A percentile compares a stretch with the other conserved stretches of the same genome.
Conservation (phyloP, 2,329 filamentous ascomycete genomes). For the Drechslerella coelobrocha region DNA sequence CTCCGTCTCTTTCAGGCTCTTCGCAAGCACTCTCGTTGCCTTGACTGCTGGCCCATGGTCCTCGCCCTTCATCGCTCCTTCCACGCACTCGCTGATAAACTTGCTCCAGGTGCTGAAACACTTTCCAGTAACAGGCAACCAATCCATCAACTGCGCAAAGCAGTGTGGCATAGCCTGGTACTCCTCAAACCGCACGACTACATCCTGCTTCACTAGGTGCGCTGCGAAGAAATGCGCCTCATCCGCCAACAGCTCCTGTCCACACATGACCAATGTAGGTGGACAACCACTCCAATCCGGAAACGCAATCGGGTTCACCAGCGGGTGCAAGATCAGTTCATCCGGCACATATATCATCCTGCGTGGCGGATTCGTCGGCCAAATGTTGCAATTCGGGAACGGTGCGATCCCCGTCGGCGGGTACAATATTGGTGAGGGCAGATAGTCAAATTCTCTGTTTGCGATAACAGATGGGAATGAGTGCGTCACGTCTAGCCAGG, state of each 20-base stretch:
- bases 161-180: constrained; percentile 83
- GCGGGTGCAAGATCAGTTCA: constrained; percentile 68
- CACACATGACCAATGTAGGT: constrained; percentile 72
- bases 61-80: constrained; percentile 1
- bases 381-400: constrained; percentile 63
- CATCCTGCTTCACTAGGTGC: constrained; percentile 66
- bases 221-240: constrained; percentile 66
- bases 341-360: constrained; percentile 59
- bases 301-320: constrained; percentile 69
- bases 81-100: constrained; percentile 62
- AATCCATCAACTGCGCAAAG: constrained; percentile 68
- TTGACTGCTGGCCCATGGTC: constrained; percentile 61
- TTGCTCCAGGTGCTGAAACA: constrained; percentile 66
- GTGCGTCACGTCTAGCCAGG: constrained; percentile 75
- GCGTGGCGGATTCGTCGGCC: constrained; percentile 67
- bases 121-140: constrained; percentile 60
- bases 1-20: constrained; percentile 58
- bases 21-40: constrained; percentile 63
- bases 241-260: constrained; percentile 75
- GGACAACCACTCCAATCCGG: constrained; percentile 68
- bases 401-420: constrained; percentile 55
- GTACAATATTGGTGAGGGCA: constrained; percentile 60
- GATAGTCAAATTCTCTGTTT: constrained; percentile 67
- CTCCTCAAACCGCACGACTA: constrained; percentile 71
- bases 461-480: constrained; percentile 60